Base-by-base conservation (phyloP, 768 basidiomycete genomes). In the Macrolepiota albuminosa region DNA sequence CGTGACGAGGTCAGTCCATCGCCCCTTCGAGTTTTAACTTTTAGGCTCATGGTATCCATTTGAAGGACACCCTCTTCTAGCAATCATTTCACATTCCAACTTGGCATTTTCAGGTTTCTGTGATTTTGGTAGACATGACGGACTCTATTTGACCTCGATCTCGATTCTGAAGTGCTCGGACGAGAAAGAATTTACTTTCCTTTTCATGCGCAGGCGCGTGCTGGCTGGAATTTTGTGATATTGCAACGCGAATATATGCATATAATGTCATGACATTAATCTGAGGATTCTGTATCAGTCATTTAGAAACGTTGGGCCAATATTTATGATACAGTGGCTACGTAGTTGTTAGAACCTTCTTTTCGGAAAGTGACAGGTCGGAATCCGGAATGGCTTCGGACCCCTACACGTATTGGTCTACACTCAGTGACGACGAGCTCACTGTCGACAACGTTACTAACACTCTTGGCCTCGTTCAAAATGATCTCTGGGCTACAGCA, bases 1-100 rank as follows among this genome's bases (percentile, higher is more conserved):
- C 87, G 97, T 67, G 97, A 99, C 70, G 97, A 98, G 81, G 95
- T 92, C 60, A 68, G 76, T 68, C 29, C 13, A 24, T 60, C 24
- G 54, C 34, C 58, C 24, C 24, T 37, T 16, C 43, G 37, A 46
- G 46, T 26, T 42, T 59, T 11, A 26, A 62, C 16, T 37, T 53
- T 50, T 50, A 50, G 24, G 7, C 29, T 63, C 47, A 58, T 54
- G 46, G 64, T 43, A 70, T 42, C 6, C 56, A 56, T 37, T 37
- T 43, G 7, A 60, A 90, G 91, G 91, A 93, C 67, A 92, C 90
- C 13, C 77, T 93, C 46, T 92, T 93, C 73, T 93, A 70, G 78
- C 37, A 42, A 60, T 31, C 34, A 31, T 42, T 33, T n/a, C 46
- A 34, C 55, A 34, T 39, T 21, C 29, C 9, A 14, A 34, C 18